Percentiles rank a stretch among this genome's conserved stretches.
Conservation (phyloP, 2,329 filamentous ascomycete species). For the Paraphoma chrysanthemicola region DNA sequence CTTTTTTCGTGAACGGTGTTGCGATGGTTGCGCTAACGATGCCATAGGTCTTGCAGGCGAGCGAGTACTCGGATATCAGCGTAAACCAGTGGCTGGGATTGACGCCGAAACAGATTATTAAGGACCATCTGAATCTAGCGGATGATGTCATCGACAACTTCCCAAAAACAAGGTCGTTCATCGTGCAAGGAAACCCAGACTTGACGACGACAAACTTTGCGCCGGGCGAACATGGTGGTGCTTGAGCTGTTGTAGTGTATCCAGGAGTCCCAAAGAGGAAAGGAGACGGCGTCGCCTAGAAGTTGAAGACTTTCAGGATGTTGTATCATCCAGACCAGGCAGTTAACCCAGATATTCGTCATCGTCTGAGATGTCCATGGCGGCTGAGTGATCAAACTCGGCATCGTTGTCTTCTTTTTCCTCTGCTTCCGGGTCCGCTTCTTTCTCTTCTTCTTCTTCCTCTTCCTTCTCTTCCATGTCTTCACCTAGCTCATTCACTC, state of each 20-base stretch:
- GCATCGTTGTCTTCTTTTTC: neutral
- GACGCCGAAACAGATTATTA: slow-evolving; percentile 50
- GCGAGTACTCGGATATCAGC: slow-evolving; percentile 61
- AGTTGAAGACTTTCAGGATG: too few species aligned
- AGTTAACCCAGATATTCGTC: neutral
- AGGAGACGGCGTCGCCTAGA: too few species aligned
- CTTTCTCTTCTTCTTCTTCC: neutral
- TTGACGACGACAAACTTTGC: slow-evolving; percentile 47
- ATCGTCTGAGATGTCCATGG: neutral
- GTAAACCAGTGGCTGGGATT: slow-evolving; percentile 66
- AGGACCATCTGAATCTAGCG: slow-evolving; percentile 37
- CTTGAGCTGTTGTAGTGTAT: neutral
- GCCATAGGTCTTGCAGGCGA: slow-evolving; percentile 60
- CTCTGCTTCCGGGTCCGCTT: neutral
- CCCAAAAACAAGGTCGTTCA: slow-evolving; percentile 49
- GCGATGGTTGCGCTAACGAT: too few species aligned
- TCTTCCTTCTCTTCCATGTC: neutral
- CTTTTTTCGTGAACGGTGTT: too few species aligned
- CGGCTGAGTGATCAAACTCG: neutral
- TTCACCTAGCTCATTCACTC: neutral
- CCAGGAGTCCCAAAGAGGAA: neutral
- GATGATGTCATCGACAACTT: slow-evolving; percentile 36
- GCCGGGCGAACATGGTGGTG: slow-evolving; percentile 1
- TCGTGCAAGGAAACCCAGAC: slow-evolving; percentile 48
- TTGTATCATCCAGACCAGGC: too few species aligned